Evolutionary conservation across 768 basidiomycete species (phyloP), one percentile per base, ranked within the genome.

Genomic region (Tremella fuciformis): DNA sequence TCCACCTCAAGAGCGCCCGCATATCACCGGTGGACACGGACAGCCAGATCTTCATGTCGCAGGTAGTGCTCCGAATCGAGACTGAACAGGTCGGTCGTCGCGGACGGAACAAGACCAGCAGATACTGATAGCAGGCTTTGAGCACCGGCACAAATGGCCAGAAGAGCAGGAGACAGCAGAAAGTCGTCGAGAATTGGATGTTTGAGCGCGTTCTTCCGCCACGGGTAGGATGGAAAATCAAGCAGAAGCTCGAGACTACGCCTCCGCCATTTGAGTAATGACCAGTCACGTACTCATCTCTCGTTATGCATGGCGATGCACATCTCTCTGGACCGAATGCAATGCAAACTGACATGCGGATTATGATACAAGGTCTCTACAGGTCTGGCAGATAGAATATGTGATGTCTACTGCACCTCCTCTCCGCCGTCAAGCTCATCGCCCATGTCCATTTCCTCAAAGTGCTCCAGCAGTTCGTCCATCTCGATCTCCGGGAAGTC

Each of bases 401-500:
- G 15, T 15, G 16, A 34, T 24, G 15, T 16, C 51, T 52, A 52
- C 16, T 52, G 15, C 39, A 61, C 63, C 38, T 65, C 62, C 51
- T 50, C 47, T 24, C 56, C 59, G 3, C 62, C 64, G 15, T 58
- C 64, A 4, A 58, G 50, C 53, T 69, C 71, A 50, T 72, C 73
- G 46, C 50, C 55, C 63, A 96, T 81, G 8, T 86, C 89, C 86
- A 97, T 83, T 77, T 90, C 90, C 66, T 96, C 91, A 67, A 96
- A 91, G 75, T 88, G 85, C 59, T 96, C 91, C 69, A 97, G 77
- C 62, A 97, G 76, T 77, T 97, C 92, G 65, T 91, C 85, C 69
- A 94, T 74, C 58, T 82, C 81, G 42, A 97, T 81, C 41, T 91
- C 88, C 0, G 91, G 92, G 85, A 96, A 94, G 76, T 93, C 91